Evolutionary conservation across 495 filamentous ascomycete genomes (phyloP).

Genomic region (Immersiella caudata): DNA sequence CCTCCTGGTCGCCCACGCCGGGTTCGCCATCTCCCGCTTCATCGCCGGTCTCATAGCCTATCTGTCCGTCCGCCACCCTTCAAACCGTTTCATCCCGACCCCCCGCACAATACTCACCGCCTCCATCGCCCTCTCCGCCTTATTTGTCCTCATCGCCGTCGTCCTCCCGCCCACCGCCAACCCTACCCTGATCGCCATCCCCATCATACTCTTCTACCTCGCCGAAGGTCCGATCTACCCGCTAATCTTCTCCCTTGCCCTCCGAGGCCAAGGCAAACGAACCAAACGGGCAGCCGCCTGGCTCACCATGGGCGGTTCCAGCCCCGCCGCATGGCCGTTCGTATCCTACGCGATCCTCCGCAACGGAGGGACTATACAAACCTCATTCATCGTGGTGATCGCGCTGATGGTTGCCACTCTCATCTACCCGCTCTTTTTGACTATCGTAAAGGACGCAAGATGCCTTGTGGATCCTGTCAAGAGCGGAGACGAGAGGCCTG

Average conservation of each 20-base stretch:
- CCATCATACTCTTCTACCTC: conserved; percentile 65
- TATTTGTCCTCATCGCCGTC: conserved; percentile 46
- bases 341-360: conserved; percentile 52
- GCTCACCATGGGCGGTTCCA: conserved; percentile 66
- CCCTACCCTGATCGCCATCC: conserved; percentile 57
- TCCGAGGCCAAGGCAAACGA: conserved; percentile 69
- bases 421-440: conserved; percentile 45
- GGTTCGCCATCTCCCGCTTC: conserved; percentile 54
- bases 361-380: conserved; percentile 41
- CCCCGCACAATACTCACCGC: conserved; percentile 59
- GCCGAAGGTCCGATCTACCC: conserved; percentile 74
- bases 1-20: conserved; percentile 49
- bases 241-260: conserved; percentile 67
- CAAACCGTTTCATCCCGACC: conserved; percentile 37
- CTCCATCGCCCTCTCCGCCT: conserved; percentile 48
- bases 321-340: conserved; percentile 68
- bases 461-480: conserved; percentile 38
- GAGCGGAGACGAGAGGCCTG: neutral
- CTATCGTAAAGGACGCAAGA: conserved; percentile 41
- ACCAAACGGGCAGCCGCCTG: conserved; percentile 71
- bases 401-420: conserved; percentile 38
- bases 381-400: conserved; percentile 40
- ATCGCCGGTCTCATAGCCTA: conserved; percentile 52
- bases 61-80: conserved; percentile 51
- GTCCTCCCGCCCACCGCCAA: conserved; percentile 49